Evolutionary conservation across 2,329 filamentous ascomycete species (phyloP), one percentile per base, ranked within the genome.

Genomic region (Diaporthe batatas): DNA sequence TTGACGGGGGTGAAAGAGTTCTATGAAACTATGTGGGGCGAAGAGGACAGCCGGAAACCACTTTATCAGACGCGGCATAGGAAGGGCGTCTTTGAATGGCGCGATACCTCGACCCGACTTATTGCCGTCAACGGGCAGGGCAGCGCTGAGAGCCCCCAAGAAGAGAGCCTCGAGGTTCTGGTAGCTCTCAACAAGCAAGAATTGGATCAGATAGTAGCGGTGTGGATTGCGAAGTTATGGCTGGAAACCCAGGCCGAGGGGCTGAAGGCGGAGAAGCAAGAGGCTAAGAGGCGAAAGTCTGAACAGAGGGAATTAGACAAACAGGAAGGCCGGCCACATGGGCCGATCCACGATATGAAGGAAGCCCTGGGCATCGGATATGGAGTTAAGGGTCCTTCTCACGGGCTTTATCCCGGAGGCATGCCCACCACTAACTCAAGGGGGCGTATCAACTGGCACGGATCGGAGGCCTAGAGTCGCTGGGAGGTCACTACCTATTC

Each of bases 41-140:
- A 71, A 1, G 51, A 59, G 10, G 36, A 67, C 2, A 47, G 54
- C 21, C 21, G 16, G 21, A 62, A 62, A 18, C 36, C 23, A 1
- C 47, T 71, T 0, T 73, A 73, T 32, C 54, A 55, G 0, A 69
- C 54, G 8, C 70, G 47, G 25, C 55, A 25, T 47, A 72, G 68
- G 18, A 72, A 71, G n/a, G 72, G 72, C 12, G 32, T 64, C 23
- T 12, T 71, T 10, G 72, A 71, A 47, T 68, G 72, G 72, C 54
- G 53, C 3, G 69, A 73, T 29, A 18, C 47, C 11, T 62, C 62
- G 5, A 34, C 51, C n/a, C 42, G 36, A 36, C 62, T 73, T 2
- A 44, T 73, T 1, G 72, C 72, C 2, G 16, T 71, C 11, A 59
- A 72, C 47, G 55, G 14, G 8, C 34, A 6, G 16, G 34, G 25